Percentiles rank a stretch among this genome's conserved stretches.
These are phyloP conservation scores for Colletotrichum agaves DNA, from an alignment of 2,329 filamentous ascomycete genomes.

Conservation along the genomic window DNA sequence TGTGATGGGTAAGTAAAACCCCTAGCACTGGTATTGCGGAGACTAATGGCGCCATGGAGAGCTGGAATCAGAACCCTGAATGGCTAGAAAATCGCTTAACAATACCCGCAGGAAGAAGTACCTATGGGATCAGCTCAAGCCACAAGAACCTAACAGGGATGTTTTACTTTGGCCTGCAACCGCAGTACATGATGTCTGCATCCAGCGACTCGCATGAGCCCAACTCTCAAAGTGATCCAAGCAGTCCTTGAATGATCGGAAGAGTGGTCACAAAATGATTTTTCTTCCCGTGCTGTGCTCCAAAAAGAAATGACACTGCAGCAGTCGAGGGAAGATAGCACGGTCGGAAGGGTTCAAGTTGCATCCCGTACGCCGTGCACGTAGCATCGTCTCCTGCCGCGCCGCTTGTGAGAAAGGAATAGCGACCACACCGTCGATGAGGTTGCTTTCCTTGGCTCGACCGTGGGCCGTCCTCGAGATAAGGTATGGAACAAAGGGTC, in stretches of 20 bases:
- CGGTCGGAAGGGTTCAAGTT: not conserved
- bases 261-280: not conserved
- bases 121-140: too few species aligned
- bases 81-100: too few species aligned
- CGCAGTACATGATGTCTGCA: too few species aligned
- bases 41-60: too few species aligned
- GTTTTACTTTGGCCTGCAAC: too few species aligned
- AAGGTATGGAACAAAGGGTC: not conserved
- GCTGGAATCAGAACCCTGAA: too few species aligned
- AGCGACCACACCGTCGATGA: not conserved
- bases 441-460: constrained; percentile 2
- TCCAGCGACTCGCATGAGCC: not conserved
- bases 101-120: too few species aligned
- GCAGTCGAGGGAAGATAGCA: not conserved
- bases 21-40: too few species aligned
- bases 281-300: not conserved
- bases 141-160: too few species aligned
- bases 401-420: constrained; percentile 3
- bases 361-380: not conserved
- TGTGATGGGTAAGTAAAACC: too few species aligned
- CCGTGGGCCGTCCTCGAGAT: constrained; percentile 7
- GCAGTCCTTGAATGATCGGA: not conserved
- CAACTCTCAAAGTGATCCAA: not conserved
- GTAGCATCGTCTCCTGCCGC: not conserved
- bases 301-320: not conserved